These are phyloP conservation scores for Phytophthora boehmeriae DNA, from an alignment of 352 stramenopile species.

Conservation along the genomic window DNA sequence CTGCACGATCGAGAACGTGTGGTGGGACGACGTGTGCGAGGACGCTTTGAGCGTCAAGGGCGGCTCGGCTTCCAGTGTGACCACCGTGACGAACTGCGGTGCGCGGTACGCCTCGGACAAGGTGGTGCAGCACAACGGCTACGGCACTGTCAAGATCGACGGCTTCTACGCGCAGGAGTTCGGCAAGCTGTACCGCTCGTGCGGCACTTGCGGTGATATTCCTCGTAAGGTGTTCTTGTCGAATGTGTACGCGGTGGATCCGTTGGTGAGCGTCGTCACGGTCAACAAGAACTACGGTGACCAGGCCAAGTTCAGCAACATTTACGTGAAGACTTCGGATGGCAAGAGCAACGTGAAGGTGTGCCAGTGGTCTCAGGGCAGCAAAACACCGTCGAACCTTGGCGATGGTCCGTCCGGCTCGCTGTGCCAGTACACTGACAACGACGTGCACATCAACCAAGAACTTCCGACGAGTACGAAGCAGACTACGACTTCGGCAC, in stretches of 20 bases:
- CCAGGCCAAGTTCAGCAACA: constrained; percentile 37
- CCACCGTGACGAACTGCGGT: constrained; percentile 32
- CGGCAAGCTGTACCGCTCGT: constrained; percentile 25
- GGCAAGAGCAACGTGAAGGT: constrained; percentile 24
- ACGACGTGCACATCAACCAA: constrained; percentile 21
- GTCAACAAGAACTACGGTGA: constrained; percentile 47
- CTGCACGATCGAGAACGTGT: constrained; percentile 24
- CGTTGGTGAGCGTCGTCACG: constrained; percentile 36
- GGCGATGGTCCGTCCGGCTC: constrained; percentile 25
- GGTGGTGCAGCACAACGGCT: constrained; percentile 39
- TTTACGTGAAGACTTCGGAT: constrained; percentile 35
- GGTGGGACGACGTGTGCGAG: constrained; percentile 31
- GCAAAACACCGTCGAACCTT: constrained; percentile 19
- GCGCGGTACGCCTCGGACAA: constrained; percentile 49
- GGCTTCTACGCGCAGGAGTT: constrained; percentile 22
- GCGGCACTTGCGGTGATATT: constrained; percentile 26
- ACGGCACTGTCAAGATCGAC: constrained; percentile 22
- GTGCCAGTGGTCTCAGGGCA: constrained; percentile 32
- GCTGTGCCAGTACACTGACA: constrained; percentile 28
- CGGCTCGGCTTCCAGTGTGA: constrained; percentile 29
- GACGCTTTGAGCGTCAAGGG: constrained; percentile 41
- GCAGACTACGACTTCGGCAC: not conserved
- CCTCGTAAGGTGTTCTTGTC: constrained; percentile 30
- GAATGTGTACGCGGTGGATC: constrained; percentile 39
- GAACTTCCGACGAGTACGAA: not conserved